Evolutionary conservation across 2,329 filamentous ascomycete genomes (phyloP), one percentile per base, ranked within the genome.

Genomic region (Westerdykella sp.): DNA sequence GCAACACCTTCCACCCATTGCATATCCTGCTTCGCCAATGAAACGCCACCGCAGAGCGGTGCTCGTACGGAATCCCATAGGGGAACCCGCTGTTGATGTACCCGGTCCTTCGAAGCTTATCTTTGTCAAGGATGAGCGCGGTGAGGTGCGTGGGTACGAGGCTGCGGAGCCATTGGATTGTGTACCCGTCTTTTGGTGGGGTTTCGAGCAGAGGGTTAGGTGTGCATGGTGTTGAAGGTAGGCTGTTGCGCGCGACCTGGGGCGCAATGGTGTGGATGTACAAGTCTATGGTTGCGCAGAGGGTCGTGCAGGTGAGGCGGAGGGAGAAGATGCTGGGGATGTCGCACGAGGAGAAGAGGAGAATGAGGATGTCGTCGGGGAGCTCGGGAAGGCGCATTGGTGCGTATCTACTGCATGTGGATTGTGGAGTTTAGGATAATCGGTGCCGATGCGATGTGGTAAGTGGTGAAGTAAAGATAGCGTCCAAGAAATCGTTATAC

Each of bases 321-420:
- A 65, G 42, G 4, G 45, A 32, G 5, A 57, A 44, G 11, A 66
- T 43, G 25, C 58, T 54, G 41, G 63, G 59, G 37, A 66, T 50
- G 34, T 51, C 50, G 38, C 58, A 64, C 41, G 55, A 49, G 7
- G 45, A 56, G 38, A 45, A 50, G 14, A 65, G 51, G 6, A 59
- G 31, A 41, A 65, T 58, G 34, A 66, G 56, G 14, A 65, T 42
- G 32, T 65, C 59, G 31, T 62, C 59, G 6, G 59, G 57, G 4
- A 63, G 48, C 7, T 48, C 43, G 31, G 48, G 37, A 40, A 58
- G 18, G 18, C 18, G 18, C 18, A 21, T 21, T 21, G 18, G 18
- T 21, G 18, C 18, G 18, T 21, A 21, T 21, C 18, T 21, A 21
- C 18, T 12, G 35, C 35, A 21, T 18, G 14, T 37, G 12, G 18